phyloP scores from a whole-genome alignment of 2,329 filamentous ascomycete species.

The Zarea fungicola region DNA sequence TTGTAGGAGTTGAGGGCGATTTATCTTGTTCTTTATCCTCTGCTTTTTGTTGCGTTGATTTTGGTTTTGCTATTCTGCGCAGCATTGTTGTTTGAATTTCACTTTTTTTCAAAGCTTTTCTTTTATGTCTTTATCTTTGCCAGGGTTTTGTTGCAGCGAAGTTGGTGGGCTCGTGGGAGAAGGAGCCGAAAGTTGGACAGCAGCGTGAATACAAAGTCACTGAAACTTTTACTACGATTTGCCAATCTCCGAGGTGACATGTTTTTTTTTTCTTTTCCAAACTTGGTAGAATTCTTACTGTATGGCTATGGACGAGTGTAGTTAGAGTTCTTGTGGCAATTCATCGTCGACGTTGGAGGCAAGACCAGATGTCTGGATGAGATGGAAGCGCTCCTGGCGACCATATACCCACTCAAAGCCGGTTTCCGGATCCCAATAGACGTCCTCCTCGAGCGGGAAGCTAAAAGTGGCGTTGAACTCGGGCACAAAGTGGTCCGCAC shows the following conservation, averaged over 20 bases:
- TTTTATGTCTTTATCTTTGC: conserved; percentile 7
- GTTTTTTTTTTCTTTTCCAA: neutral
- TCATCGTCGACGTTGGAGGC: neutral
- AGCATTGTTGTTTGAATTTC: conserved; percentile 9
- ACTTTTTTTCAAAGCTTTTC: conserved; percentile 6
- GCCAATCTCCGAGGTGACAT: neutral
- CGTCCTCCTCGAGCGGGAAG: conserved; percentile 47
- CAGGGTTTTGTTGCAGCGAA: conserved; percentile 7
- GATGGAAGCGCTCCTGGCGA: conserved; percentile 40
- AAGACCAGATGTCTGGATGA: conserved; percentile 21
- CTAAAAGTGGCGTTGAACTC: conserved; percentile 38
- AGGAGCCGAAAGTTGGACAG: conserved; percentile 11
- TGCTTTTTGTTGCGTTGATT: conserved; percentile 5
- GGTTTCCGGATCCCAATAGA: conserved; percentile 38
- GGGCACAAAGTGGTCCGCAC: conserved; percentile 41
- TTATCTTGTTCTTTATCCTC: conserved; percentile 9
- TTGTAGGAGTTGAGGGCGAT: conserved; percentile 14
- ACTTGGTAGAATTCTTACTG: neutral
- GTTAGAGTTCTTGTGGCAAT: neutral
- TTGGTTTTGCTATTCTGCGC: conserved; percentile 11
- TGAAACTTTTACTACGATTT: neutral
- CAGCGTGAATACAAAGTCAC: conserved; percentile 14
- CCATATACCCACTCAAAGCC: conserved; percentile 46
- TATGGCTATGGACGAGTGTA: neutral
- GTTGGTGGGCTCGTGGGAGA: conserved; percentile 4